A percentile compares a stretch with the other conserved stretches of the same genome.
Conservation (phyloP, 495 filamentous ascomycete species). For the Terfezia claveryi region DNA sequence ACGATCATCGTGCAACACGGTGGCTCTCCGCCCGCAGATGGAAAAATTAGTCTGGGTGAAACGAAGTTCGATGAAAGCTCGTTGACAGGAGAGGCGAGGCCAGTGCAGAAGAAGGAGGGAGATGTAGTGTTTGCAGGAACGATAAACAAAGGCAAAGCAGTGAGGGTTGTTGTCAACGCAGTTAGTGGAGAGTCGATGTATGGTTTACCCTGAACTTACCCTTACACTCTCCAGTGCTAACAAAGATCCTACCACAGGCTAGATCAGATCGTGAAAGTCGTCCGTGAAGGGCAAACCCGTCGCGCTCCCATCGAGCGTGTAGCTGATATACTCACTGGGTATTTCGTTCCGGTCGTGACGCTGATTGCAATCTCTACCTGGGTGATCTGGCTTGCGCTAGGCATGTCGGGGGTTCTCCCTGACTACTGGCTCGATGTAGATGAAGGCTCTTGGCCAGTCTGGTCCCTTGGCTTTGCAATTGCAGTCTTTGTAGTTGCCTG, state of each 20-base stretch:
- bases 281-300: constrained; percentile 75
- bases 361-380: constrained; percentile 64
- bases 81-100: constrained; percentile 69
- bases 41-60: constrained; percentile 38
- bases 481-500: constrained; percentile 90
- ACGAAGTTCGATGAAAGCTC: constrained; percentile 74
- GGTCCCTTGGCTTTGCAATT: constrained; percentile 79
- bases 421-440: constrained; percentile 39
- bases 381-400: constrained; percentile 60
- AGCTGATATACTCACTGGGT: constrained; percentile 62
- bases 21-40: constrained; percentile 68
- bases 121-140: constrained; percentile 70
- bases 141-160: constrained; percentile 53
- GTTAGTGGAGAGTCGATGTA: constrained; percentile 55
- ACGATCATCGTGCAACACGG: constrained; percentile 55
- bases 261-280: constrained; percentile 72
- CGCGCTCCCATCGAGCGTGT: constrained; percentile 71
- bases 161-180: constrained; percentile 47
- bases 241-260: constrained; percentile 19
- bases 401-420: constrained; percentile 44
- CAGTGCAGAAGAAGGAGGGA: constrained; percentile 44
- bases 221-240: background rate
- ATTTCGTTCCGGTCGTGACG: constrained; percentile 76
- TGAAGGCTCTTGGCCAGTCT: constrained; percentile 63
- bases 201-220: background rate